These are phyloP conservation scores for Colletotrichum sp. DNA, from an alignment of 2,329 filamentous ascomycete genomes.

Conservation along the genomic window DNA sequence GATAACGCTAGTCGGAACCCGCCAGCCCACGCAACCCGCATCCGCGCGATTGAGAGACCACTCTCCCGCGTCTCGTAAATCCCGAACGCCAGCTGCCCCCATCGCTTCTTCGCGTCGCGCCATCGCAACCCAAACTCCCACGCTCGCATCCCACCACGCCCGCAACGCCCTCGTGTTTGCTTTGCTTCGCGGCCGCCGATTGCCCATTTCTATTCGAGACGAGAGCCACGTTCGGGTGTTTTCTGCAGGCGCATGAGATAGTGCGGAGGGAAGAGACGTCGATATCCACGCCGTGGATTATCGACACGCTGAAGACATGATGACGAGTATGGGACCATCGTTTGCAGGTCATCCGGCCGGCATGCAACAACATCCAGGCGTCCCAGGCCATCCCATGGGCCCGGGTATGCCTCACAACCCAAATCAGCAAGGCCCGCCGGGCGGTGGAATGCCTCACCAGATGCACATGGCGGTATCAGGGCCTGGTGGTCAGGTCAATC, in stretches of 20 bases:
- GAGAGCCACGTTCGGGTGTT: neutral
- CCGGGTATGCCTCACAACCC: constrained; percentile 71
- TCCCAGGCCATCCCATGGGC: constrained; percentile 68
- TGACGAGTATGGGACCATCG: constrained; percentile 70
- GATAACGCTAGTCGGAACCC: constrained; percentile 11
- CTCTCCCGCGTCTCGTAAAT: constrained; percentile 5
- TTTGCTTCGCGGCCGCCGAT: neutral
- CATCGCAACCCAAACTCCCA: neutral
- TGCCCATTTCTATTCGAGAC: constrained; percentile 1
- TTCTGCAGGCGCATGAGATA: constrained; percentile 52
- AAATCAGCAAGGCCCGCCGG: constrained; percentile 72
- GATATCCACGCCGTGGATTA: constrained; percentile 66
- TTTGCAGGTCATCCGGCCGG: constrained; percentile 71
- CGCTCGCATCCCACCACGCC: neutral
- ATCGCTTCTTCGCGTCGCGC: constrained; percentile 20
- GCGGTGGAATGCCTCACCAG: constrained; percentile 70
- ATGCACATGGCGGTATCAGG: constrained; percentile 76
- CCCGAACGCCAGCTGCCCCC: neutral
- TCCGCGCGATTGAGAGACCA: constrained; percentile 7
- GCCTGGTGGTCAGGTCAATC: constrained; percentile 74
- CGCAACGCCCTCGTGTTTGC: neutral
- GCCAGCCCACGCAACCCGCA: neutral
- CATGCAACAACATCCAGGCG: constrained; percentile 74
- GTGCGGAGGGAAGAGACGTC: constrained; percentile 47
- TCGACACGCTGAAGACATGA: constrained; percentile 62